Conservation (phyloP, 129 eudicot genomes). For the Glebionis coronaria region DNA sequence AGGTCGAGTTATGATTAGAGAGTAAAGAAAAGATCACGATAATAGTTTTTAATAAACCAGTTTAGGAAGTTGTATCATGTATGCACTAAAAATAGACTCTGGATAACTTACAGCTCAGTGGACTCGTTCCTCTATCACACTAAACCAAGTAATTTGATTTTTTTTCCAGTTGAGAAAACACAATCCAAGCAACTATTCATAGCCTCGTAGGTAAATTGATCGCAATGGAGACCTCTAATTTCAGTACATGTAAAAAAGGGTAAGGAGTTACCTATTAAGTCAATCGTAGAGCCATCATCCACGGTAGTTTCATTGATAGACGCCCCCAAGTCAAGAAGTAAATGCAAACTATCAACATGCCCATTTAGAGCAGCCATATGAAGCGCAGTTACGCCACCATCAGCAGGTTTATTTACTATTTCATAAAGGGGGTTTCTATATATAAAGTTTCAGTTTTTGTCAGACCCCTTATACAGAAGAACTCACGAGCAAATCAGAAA, state of each 20-base stretch:
- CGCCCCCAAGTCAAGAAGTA: constrained; percentile 91
- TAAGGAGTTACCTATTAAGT: constrained; percentile 61
- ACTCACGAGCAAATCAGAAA: background rate
- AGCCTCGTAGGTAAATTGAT: too few relatives aligned
- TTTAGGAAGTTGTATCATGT: background rate
- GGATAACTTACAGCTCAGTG: constrained; percentile 3
- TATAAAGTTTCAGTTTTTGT: constrained; percentile 8
- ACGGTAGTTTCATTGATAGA: constrained; percentile 57
- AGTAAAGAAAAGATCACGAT: background rate
- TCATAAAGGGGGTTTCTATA: constrained; percentile 55
- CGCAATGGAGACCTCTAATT: background rate
- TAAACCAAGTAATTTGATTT: too few relatives aligned
- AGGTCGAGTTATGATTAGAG: background rate
- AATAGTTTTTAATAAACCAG: background rate
- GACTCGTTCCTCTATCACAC: too few relatives aligned
- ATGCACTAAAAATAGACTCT: background rate
- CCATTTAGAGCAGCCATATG: constrained; percentile 99
- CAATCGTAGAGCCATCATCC: constrained; percentile 92
- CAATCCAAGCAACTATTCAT: too few relatives aligned
- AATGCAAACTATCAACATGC: constrained; percentile 70
- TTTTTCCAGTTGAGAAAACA: too few relatives aligned
- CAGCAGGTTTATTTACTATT: constrained; percentile 72
- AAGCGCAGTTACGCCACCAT: constrained; percentile 97
- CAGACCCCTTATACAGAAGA: constrained; percentile 13
- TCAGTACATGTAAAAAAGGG: background rate